These are phyloP conservation scores for Ogataea nitratoaversa DNA, from an alignment of 805 yeast genomes.

Conservation along the genomic window DNA sequence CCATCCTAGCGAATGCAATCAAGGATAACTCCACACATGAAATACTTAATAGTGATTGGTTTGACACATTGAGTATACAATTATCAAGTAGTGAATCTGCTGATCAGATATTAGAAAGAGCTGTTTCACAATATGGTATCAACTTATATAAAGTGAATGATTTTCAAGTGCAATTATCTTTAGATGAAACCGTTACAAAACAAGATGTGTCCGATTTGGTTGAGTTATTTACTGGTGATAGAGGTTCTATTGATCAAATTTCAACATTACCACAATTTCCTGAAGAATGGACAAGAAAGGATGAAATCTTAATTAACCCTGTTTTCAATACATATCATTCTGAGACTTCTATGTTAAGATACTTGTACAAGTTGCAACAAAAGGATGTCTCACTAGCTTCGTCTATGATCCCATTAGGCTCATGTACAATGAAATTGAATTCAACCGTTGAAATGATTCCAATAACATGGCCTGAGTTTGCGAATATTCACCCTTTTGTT, in stretches of 20 bases:
- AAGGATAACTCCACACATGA: conserved; percentile 37
- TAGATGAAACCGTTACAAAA: conserved; percentile 83
- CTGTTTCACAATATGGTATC: conserved; percentile 60
- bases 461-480: conserved; percentile 90
- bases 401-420: conserved; percentile 96
- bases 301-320: conserved; percentile 57
- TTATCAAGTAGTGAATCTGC: conserved; percentile 48
- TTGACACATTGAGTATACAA: conserved; percentile 79
- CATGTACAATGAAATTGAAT: conserved; percentile 97
- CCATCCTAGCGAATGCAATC: conserved; percentile 63
- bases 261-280: conserved; percentile 48
- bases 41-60: conserved; percentile 61
- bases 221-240: conserved; percentile 51
- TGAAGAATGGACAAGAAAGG: conserved; percentile 47
- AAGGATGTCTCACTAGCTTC: conserved; percentile 92
- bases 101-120: conserved; percentile 50
- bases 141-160: conserved; percentile 71
- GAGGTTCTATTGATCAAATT: conserved; percentile 17
- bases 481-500: conserved; percentile 86
- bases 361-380: conserved; percentile 76
- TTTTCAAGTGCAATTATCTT: conserved; percentile 62
- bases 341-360: conserved; percentile 92
- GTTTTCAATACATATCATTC: conserved; percentile 88
- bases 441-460: conserved; percentile 95
- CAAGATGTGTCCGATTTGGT: conserved; percentile 57